Conservation (phyloP, 1,284 basidiomycete genomes). For the Ustilago tritici region DNA sequence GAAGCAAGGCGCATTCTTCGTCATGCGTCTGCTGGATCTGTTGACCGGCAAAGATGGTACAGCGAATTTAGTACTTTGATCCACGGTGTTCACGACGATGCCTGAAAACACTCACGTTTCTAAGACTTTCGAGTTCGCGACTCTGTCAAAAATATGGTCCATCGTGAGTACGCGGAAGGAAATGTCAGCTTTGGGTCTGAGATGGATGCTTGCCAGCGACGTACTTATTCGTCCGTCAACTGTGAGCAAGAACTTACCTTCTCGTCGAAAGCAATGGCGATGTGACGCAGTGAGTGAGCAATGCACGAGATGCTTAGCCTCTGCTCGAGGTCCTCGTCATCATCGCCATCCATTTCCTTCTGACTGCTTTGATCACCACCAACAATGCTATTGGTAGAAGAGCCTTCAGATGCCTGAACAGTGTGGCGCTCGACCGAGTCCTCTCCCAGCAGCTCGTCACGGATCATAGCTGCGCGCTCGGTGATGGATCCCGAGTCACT, state of each 20-base stretch:
- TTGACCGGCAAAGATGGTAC: not conserved
- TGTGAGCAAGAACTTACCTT: conserved; percentile 23
- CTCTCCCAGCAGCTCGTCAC: conserved; percentile 34
- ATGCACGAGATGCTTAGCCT: conserved; percentile 22
- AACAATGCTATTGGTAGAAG: conserved; percentile 11
- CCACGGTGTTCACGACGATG: not conserved
- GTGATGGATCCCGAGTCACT: conserved; percentile 29
- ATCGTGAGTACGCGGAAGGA: not conserved
- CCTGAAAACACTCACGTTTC: conserved; percentile 12
- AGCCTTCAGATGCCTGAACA: conserved; percentile 9
- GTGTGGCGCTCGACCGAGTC: conserved; percentile 13
- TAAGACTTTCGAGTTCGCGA: conserved; percentile 39
- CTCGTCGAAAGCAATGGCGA: conserved; percentile 40
- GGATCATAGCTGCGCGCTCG: conserved; percentile 34
- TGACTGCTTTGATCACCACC: not conserved
- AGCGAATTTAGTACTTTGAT: not conserved
- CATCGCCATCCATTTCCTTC: not conserved
- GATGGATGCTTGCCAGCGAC: not conserved
- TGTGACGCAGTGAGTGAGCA: conserved; percentile 36
- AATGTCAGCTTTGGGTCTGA: not conserved
- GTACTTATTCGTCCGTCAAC: not conserved
- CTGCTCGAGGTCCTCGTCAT: conserved; percentile 16
- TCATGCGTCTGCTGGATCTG: conserved; percentile 25
- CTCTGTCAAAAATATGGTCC: conserved; percentile 9
- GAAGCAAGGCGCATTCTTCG: conserved; percentile 12